Evolutionary conservation across 495 filamentous ascomycete species (phyloP).

Genomic region (Hypoxylon rickii): DNA sequence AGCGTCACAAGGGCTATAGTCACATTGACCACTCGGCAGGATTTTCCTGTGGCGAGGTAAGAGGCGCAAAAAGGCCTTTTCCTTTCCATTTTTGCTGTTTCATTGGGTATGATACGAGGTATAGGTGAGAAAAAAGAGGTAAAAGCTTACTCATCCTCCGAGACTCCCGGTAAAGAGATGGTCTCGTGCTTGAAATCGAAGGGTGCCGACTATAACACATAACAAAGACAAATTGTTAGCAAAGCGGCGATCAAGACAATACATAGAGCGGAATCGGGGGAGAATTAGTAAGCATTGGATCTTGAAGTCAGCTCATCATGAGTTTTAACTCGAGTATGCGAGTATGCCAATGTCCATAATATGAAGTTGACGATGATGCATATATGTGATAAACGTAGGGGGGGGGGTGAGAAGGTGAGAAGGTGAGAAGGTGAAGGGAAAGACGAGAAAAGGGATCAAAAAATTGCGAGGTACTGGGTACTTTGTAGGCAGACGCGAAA

Average conservation of each 20-base stretch:
- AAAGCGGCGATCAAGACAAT: neutral
- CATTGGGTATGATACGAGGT: conserved; percentile 12
- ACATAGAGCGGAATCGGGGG: neutral
- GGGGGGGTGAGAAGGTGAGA: no score
- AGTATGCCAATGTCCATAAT: neutral
- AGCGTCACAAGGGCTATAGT: neutral
- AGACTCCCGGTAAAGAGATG: conserved; percentile 45
- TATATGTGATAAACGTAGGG: no score
- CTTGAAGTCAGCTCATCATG: no score
- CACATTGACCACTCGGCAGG: neutral
- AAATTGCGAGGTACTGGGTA: no score
- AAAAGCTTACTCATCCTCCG: conserved; percentile 48
- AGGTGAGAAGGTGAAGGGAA: neutral
- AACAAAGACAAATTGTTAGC: conserved; percentile 33
- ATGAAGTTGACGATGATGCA: conserved; percentile 4
- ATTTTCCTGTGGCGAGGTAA: conserved; percentile 13
- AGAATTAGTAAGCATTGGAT: neutral
- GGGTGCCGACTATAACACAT: conserved; percentile 44
- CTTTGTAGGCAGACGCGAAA: no score
- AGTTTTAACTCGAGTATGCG: no score
- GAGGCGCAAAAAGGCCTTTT: neutral
- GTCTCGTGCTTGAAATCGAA: conserved; percentile 52
- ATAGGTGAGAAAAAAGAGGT: neutral
- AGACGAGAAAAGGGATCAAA: neutral
- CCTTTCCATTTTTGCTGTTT: neutral